Evolutionary conservation across 768 basidiomycete species (phyloP).

Genomic region (Amanita pseudoporphyria): DNA sequence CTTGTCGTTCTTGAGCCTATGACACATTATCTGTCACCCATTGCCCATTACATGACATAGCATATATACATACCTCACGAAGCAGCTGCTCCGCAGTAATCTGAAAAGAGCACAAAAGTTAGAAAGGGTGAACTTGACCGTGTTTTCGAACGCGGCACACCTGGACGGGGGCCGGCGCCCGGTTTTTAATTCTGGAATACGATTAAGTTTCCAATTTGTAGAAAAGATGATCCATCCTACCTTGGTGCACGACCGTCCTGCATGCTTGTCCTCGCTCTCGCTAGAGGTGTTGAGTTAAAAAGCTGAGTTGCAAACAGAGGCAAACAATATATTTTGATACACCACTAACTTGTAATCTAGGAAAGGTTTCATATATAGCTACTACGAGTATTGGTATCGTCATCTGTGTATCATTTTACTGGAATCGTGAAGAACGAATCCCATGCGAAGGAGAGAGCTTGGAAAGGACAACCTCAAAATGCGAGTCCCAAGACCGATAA

Average conservation of each 20-base stretch:
- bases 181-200: constrained; percentile 77
- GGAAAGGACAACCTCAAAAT: background rate
- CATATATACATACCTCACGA: constrained; percentile 55
- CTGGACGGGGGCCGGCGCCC: constrained; percentile 90
- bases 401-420: background rate
- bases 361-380: background rate
- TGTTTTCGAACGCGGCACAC: constrained; percentile 29
- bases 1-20: constrained; percentile 96
- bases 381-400: background rate
- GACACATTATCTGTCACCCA: background rate
- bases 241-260: constrained; percentile 77
- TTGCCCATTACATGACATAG: background rate
- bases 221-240: constrained; percentile 23
- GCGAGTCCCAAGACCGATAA: background rate
- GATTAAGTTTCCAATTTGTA: constrained; percentile 4
- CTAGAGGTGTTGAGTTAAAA: background rate
- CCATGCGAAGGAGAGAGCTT: background rate
- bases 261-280: constrained; percentile 26
- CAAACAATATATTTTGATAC: background rate
- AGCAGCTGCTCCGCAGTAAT: constrained; percentile 98
- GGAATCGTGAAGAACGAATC: background rate
- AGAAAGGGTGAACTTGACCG: background rate
- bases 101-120: constrained; percentile 28
- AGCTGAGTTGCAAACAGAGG: background rate
- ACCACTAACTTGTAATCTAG: background rate